Evolutionary conservation across 2,329 filamentous ascomycete genomes (phyloP).

Genomic region (Myriangium duriaei): DNA sequence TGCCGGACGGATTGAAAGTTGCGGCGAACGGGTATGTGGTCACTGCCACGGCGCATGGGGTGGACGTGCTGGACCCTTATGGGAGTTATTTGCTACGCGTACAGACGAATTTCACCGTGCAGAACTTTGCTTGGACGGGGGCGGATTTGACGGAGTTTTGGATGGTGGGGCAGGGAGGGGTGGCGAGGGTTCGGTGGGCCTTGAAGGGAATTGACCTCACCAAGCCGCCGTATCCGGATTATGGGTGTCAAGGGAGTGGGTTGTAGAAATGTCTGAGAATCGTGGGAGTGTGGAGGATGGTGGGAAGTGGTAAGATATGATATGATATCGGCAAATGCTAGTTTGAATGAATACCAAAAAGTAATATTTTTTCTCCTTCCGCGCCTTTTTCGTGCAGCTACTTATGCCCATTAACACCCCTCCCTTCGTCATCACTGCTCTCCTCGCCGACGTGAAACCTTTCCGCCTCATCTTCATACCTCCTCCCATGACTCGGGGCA

Average conservation of each 20-base stretch:
- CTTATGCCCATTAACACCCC: slow-evolving; percentile 3
- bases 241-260: too few species aligned
- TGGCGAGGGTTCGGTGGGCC: slow-evolving; percentile 28
- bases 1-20: slow-evolving; percentile 33
- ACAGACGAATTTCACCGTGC: slow-evolving; percentile 32
- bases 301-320: too few species aligned
- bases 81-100: slow-evolving; percentile 27
- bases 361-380: slow-evolving; percentile 2
- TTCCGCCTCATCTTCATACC: slow-evolving; percentile 19
- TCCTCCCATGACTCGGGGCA: slow-evolving; percentile 13
- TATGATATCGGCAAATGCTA: too few species aligned
- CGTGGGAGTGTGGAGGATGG: background rate
- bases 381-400: slow-evolving; percentile 1
- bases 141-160: slow-evolving; percentile 27
- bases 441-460: slow-evolving; percentile 12
- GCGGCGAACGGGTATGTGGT: slow-evolving; percentile 30
- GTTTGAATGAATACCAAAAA: too few species aligned
- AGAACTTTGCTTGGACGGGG: slow-evolving; percentile 34
- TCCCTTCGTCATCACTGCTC: slow-evolving; percentile 5
- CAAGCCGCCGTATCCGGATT: slow-evolving; percentile 8
- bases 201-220: slow-evolving; percentile 22
- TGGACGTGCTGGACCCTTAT: slow-evolving; percentile 28
- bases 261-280: background rate
- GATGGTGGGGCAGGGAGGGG: slow-evolving; percentile 29
- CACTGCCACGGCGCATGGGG: slow-evolving; percentile 27